Evolutionary conservation across 169 alveolate species (phyloP), one percentile per base, ranked within the genome.

Genomic region (Theileria annulata): DNA sequence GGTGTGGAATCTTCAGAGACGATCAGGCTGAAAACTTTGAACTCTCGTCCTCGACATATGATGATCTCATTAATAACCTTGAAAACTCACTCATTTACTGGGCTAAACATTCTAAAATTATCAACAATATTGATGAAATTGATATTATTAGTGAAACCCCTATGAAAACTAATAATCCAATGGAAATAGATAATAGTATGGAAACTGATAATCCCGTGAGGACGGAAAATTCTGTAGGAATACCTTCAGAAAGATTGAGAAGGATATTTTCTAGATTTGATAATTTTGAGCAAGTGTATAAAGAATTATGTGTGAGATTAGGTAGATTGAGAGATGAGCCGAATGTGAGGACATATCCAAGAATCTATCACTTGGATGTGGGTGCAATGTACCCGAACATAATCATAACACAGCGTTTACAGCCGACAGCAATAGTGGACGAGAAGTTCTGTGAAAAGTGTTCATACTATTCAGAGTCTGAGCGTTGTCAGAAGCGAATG

Each of bases 311-410:
- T 10, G 54, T 35, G 17, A 67, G 84, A 3, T 69, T 84, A 51
- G n/a, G 77, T 23, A 25, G 76, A 25, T 77, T 84, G 23, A 59
- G 87, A 10, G 87, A 84, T 27, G 59, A 58, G 54, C 75, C 81
- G 2, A 47, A 28, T 48, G n/a, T 84, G 15, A 58, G 67, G 60
- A 77, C 87, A 25, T 77, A 59, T 72, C 90, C 90, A 49, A 49
- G 87, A 51, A 49, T 72, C 5, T 72, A 85, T 87, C 99, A 98
- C 86, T 92, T 98, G 77, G 99, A 98, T 88, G 99, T 98, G 28
- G 99, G 99, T n/a, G 99, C 99, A 19, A 98, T 98, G 99, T 98
- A 98, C 88, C 99, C 99, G 9, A 98, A 98, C 85, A 98, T 98
- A 88, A 98, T 98, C 74, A 90, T 98, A 56, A 93, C 99, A 10